These are phyloP conservation scores for Yamadazyma scolyti DNA, from an alignment of 805 yeast genomes.

Conservation along the genomic window DNA sequence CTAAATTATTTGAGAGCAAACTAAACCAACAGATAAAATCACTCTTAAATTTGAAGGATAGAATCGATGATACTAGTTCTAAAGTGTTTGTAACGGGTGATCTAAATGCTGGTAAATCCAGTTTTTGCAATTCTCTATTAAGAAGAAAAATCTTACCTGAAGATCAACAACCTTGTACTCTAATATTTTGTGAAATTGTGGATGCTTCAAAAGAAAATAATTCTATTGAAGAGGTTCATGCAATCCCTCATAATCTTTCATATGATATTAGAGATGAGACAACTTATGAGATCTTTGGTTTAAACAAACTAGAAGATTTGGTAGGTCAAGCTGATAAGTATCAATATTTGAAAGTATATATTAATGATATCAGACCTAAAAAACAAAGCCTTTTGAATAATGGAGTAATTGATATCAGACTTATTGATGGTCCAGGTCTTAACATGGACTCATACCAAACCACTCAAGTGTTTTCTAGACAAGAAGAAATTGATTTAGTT, in stretches of 20 bases:
- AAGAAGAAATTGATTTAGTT: conserved; percentile 94
- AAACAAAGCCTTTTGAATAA: conserved; percentile 73
- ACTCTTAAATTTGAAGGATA: conserved; percentile 63
- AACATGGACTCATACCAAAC: conserved; percentile 93
- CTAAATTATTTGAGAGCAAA: conserved; percentile 67
- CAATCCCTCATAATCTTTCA: conserved; percentile 56
- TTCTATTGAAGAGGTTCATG: conserved; percentile 88
- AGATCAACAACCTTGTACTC: conserved; percentile 97
- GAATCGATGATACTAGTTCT: conserved; percentile 88
- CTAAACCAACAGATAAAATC: conserved; percentile 65
- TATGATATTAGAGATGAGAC: conserved; percentile 58
- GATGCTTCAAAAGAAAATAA: conserved; percentile 71
- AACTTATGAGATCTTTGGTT: conserved; percentile 54
- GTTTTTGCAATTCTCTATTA: conserved; percentile 87
- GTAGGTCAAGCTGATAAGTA: conserved; percentile 74
- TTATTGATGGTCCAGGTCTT: conserved; percentile 97
- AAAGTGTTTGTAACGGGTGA: conserved; percentile 97
- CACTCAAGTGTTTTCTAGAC: conserved; percentile 90
- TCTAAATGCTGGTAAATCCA: conserved; percentile 92
- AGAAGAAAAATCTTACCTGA: conserved; percentile 80
- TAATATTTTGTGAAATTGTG: conserved; percentile 90
- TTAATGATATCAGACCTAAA: conserved; percentile 67
- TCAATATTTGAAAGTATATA: conserved; percentile 73
- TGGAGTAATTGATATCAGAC: conserved; percentile 86
- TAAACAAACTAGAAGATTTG: conserved; percentile 60